Base-by-base conservation (phyloP, 768 basidiomycete genomes). In the Collybiopsis luxurians region DNA sequence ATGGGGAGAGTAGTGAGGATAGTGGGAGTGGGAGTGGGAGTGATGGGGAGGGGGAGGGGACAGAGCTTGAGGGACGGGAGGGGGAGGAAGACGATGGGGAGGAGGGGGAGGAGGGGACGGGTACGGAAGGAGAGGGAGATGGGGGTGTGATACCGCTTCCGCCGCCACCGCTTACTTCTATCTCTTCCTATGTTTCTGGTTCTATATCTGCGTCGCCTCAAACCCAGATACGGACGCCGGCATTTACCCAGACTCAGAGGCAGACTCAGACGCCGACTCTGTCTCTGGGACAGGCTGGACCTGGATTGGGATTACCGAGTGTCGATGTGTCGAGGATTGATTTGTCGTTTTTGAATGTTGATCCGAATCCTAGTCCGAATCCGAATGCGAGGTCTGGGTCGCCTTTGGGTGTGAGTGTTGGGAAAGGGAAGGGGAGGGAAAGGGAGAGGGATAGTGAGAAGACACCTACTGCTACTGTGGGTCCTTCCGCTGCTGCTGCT, bases 41-140 rank as follows among this genome's bases (percentile, higher is more conserved):
- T 60, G 50, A 66, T 68, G 38, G 73, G 70, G 31, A 64, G 67
- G 24, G 73, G 69, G 27, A 70, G 70, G 21, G 66, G 59, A 82
- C 79, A 28, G 64, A 85, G 49, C 73, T 75, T 15, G 71, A 75
- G 63, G 64, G 71, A 28, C 75, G 77, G 46, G 56, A n/a, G n/a
- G 61, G 60, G 48, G 59, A 67, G 26, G 21, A 52, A 31, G 71
- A 69, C 54, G 72, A 63, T 34, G 61, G 54, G 13, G n/a, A n/a
- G n/a, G 64, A 60, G 49, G 66, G 68, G 36, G 73, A 70, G 31
- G 64, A 67, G 23, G 73, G 69, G 26, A 70, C 70, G 21, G 67
- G 59, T 40, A 64, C 61, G 31, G 70, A 69, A 36, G 75, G 71
- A 28, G 61, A 48, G 50, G 64, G 57, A 39, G 64, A 52, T 17